phyloP scores from a whole-genome alignment of 2,329 filamentous ascomycete genomes.

The Exserohilum turcica region DNA sequence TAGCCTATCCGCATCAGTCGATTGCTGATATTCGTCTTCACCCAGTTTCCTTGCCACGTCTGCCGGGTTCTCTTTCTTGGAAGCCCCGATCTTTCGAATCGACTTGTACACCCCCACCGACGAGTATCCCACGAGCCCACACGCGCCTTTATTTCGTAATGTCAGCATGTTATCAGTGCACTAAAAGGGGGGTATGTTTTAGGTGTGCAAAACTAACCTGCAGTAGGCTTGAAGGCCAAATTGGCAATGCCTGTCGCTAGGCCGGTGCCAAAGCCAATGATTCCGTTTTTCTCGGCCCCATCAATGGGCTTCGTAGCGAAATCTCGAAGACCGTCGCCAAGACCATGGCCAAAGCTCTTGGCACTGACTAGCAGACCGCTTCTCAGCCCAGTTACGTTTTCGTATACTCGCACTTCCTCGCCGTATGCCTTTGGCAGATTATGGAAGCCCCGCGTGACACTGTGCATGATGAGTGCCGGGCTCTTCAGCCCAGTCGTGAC shows the following conservation, averaged over 20 bases:
- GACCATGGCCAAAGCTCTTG: conserved; percentile 74
- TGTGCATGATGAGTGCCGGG: conserved; percentile 80
- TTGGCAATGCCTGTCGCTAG: conserved; percentile 76
- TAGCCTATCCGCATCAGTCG: conserved; percentile 23
- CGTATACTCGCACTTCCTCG: conserved; percentile 73
- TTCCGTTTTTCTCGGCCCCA: conserved; percentile 67
- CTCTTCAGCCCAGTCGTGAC: conserved; percentile 72
- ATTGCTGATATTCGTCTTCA: conserved; percentile 22
- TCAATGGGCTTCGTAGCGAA: conserved; percentile 76
- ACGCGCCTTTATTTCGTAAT: conserved; percentile 49
- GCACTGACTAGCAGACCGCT: conserved; percentile 76
- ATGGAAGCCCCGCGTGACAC: conserved; percentile 80
- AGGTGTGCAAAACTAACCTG: conserved; percentile 54
- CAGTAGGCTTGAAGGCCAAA: conserved; percentile 65
- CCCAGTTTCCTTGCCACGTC: conserved; percentile 21
- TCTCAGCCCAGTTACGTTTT: conserved; percentile 75
- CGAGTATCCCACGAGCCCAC: conserved; percentile 65
- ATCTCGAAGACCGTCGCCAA: conserved; percentile 79
- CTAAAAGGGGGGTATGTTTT: no score
- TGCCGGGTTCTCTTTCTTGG: conserved; percentile 15
- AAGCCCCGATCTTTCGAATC: conserved; percentile 36
- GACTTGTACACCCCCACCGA: conserved; percentile 67
- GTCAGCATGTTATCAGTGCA: background rate
- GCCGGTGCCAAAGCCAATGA: conserved; percentile 72
- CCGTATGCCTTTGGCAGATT: conserved; percentile 84